Evolutionary conservation across 2,329 filamentous ascomycete genomes (phyloP).

Genomic region (Pseudogymnoascus sp.): DNA sequence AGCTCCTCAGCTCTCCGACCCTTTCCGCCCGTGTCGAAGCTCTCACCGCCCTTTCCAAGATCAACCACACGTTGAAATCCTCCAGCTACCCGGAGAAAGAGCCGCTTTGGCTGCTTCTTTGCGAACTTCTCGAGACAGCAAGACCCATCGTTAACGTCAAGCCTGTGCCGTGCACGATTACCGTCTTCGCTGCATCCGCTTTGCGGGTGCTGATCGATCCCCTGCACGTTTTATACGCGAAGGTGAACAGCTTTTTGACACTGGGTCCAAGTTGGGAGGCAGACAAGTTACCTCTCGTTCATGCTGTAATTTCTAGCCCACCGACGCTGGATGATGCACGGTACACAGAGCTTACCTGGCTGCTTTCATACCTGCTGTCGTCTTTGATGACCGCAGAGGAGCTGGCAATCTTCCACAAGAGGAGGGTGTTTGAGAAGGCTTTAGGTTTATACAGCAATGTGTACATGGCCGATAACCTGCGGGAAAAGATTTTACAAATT

Average conservation of each 20-base stretch:
- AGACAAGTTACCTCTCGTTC: conserved; percentile 64
- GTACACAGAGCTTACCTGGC: conserved; percentile 67
- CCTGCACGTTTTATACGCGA: conserved; percentile 74
- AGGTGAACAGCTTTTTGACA: conserved; percentile 78
- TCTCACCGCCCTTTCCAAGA: conserved; percentile 59
- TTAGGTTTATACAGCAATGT: conserved; percentile 63
- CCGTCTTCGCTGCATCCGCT: conserved; percentile 66
- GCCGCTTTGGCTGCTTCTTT: conserved; percentile 71
- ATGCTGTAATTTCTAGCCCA: conserved; percentile 54
- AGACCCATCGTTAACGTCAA: conserved; percentile 44
- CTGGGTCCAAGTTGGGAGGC: conserved; percentile 69
- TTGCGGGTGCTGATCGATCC: conserved; percentile 68
- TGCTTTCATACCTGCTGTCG: conserved; percentile 63
- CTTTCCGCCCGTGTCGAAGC: conserved; percentile 73
- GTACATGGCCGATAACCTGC: conserved; percentile 48
- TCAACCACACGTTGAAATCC: conserved; percentile 54
- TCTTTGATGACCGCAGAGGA: conserved; percentile 54
- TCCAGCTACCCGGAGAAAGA: conserved; percentile 70
- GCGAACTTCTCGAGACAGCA: conserved; percentile 72
- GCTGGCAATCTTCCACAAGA: conserved; percentile 52
- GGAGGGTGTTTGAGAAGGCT: conserved; percentile 67
- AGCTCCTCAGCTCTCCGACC: conserved; percentile 69
- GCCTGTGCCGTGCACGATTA: conserved; percentile 64
- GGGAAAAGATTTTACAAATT: conserved; percentile 53
- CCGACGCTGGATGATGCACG: conserved; percentile 67